Conservation (phyloP, 805 yeast genomes). For the Cephaloascus albidus region DNA sequence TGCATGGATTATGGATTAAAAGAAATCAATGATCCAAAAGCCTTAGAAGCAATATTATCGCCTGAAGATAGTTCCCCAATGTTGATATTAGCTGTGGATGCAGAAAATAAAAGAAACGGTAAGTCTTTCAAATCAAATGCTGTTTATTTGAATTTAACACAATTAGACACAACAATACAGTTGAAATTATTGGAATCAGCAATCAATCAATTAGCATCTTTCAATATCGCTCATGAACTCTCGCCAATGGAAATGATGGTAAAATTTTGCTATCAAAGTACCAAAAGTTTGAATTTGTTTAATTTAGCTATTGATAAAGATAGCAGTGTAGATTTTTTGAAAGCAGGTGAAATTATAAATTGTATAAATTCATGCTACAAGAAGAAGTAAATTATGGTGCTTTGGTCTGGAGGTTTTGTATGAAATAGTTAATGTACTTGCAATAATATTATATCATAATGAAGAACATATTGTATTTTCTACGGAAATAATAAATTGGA, state of each 20-base stretch:
- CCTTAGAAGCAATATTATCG: too few relatives aligned
- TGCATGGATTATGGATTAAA: too few relatives aligned
- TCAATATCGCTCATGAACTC: not conserved
- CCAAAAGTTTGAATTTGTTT: conserved; percentile 24
- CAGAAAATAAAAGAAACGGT: not conserved
- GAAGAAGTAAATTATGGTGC: too few relatives aligned
- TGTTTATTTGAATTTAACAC: not conserved
- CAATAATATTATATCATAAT: too few relatives aligned
- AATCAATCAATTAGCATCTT: not conserved
- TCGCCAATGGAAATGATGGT: not conserved
- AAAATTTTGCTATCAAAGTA: conserved; percentile 8
- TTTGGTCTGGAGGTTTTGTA: too few relatives aligned
- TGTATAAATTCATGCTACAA: not conserved
- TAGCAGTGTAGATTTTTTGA: conserved; percentile 6
- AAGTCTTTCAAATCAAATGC: not conserved
- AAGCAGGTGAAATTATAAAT: conserved; percentile 7
- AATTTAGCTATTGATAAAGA: conserved; percentile 12
- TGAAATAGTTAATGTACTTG: too few relatives aligned
- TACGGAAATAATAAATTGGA: too few relatives aligned
- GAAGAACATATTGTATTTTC: too few relatives aligned
- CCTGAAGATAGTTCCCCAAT: too few relatives aligned
- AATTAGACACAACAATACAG: not conserved
- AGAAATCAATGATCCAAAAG: too few relatives aligned
- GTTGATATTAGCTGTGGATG: not conserved
- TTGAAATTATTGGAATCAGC: too few relatives aligned